phyloP scores from a whole-genome alignment of 306 rosid species.

The Comarum palustre region DNA sequence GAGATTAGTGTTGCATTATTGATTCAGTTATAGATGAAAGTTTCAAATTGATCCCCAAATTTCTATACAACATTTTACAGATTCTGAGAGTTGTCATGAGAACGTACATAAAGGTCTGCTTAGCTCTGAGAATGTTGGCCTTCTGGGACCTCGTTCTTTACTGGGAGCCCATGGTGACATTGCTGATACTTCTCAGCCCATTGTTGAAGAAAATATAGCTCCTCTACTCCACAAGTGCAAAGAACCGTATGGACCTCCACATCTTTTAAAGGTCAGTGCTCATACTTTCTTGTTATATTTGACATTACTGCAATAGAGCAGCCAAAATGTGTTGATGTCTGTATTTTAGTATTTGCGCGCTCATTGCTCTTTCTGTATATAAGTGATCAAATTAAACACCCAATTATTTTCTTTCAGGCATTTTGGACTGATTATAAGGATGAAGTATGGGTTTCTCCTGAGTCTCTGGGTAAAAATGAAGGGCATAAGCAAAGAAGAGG shows the following conservation, averaged over 20 bases:
- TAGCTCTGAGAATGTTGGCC: conserved; percentile 6
- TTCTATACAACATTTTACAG: conserved; percentile 5
- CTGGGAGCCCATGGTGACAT: background rate
- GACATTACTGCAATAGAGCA: background rate
- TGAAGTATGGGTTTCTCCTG: conserved; percentile 31
- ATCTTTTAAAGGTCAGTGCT: conserved; percentile 14
- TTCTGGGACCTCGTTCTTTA: conserved; percentile 15
- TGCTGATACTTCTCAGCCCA: conserved; percentile 4
- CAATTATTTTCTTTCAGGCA: conserved; percentile 34
- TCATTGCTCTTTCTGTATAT: background rate
- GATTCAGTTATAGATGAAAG: background rate
- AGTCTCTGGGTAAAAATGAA: conserved; percentile 24
- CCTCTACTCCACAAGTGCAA: conserved; percentile 37
- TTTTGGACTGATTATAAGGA: conserved; percentile 16
- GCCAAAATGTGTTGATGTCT: background rate
- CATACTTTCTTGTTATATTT: conserved; percentile 8
- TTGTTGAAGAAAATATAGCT: conserved; percentile 19
- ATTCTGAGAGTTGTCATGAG: conserved; percentile 15
- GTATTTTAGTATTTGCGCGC: background rate
- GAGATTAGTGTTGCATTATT: background rate
- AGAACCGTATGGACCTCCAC: conserved; percentile 53
- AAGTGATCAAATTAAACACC: background rate
- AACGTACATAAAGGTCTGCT: conserved; percentile 9
- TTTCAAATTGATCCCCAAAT: background rate
- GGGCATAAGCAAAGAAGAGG: conserved; percentile 16